phyloP scores from a whole-genome alignment of 768 basidiomycete species.

The Filobasidium floriforme region DNA sequence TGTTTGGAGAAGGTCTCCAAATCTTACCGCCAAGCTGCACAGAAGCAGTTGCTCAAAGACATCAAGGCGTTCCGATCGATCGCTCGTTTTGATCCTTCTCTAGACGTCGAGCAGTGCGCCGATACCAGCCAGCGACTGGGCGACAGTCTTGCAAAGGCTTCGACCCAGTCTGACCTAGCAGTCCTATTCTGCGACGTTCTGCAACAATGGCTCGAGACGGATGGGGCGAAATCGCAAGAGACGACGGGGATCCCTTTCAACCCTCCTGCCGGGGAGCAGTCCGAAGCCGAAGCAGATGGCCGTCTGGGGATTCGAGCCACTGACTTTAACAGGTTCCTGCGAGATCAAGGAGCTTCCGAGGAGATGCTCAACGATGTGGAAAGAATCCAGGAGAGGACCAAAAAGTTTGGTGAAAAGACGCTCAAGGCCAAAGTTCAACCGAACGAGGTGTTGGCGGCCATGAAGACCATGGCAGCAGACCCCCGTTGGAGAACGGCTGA shows the following conservation, averaged over 20 bases:
- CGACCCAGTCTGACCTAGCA: background rate
- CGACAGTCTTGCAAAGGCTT: background rate
- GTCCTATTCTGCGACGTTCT: slow-evolving; percentile 6
- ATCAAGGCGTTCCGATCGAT: background rate
- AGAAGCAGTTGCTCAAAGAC: background rate
- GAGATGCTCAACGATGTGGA: background rate
- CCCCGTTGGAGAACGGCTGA: slow-evolving; percentile 2
- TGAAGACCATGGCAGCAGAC: slow-evolving; percentile 7
- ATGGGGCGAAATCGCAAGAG: background rate
- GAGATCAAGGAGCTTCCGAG: background rate
- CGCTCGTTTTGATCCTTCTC: background rate
- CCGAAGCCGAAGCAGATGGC: too few relatives aligned
- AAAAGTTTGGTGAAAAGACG: background rate
- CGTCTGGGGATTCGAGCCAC: too few relatives aligned
- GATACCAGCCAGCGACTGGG: background rate
- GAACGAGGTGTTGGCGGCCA: slow-evolving; percentile 3
- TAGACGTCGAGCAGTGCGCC: background rate
- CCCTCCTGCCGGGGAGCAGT: background rate
- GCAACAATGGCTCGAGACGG: slow-evolving; percentile 8
- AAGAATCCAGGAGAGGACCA: background rate
- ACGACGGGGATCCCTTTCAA: background rate
- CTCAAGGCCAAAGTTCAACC: slow-evolving; percentile 9
- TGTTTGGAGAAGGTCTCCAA: background rate
- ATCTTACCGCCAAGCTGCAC: background rate
- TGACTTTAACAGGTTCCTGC: background rate